phyloP scores from a whole-genome alignment of 805 yeast species.

The Wickerhamiella siamensis region DNA sequence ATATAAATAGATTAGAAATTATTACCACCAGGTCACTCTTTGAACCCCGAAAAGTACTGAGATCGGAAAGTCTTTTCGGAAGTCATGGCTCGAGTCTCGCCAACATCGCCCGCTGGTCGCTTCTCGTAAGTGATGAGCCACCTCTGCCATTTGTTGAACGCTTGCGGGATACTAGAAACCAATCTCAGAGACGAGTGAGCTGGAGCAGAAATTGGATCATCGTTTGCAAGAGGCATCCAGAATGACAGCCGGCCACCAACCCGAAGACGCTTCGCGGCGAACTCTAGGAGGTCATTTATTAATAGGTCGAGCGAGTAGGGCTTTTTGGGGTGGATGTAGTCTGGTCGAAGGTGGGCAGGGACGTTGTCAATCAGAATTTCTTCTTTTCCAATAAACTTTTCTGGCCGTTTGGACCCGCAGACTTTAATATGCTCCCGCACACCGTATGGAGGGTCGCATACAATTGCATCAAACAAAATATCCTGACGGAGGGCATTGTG shows the following conservation, averaged over 20 bases:
- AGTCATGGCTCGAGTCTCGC: conserved; percentile 37
- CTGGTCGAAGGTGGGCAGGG: conserved; percentile 60
- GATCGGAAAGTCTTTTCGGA: conserved; percentile 51
- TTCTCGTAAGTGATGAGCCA: conserved; percentile 69
- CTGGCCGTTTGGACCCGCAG: conserved; percentile 63
- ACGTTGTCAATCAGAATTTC: conserved; percentile 58
- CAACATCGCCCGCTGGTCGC: conserved; percentile 27
- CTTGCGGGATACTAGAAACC: conserved; percentile 65
- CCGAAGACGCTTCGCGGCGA: conserved; percentile 58
- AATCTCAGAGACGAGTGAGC: conserved; percentile 61
- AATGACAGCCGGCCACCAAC: conserved; percentile 71
- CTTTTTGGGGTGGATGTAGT: conserved; percentile 84
- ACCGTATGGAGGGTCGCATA: conserved; percentile 97
- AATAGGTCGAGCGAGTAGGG: conserved; percentile 69
- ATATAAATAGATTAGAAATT: conserved; percentile 1
- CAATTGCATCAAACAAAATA: conserved; percentile 58
- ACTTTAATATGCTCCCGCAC: conserved; percentile 91
- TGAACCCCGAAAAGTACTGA: conserved; percentile 40
- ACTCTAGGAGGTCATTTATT: conserved; percentile 61
- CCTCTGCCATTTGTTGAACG: conserved; percentile 87
- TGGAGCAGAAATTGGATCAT: conserved; percentile 45
- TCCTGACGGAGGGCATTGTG: conserved; percentile 62
- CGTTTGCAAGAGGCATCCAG: conserved; percentile 98
- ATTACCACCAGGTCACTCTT: background rate
- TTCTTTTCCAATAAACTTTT: conserved; percentile 59